Base-by-base conservation (phyloP, 202 grass and related monocot species). In the Hordeum pubiflorum region DNA sequence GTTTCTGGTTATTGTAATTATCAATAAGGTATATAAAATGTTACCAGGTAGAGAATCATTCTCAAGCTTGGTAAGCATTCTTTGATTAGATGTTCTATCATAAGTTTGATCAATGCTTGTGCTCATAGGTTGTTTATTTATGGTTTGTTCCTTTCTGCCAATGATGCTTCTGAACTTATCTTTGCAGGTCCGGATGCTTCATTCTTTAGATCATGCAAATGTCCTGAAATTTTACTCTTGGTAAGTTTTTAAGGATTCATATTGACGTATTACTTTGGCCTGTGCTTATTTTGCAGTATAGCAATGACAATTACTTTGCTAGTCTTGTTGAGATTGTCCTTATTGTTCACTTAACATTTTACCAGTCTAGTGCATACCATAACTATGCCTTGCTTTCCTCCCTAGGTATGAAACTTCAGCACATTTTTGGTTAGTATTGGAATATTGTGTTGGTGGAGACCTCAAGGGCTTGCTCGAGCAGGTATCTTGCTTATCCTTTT, bases 351-450 rank as follows among this genome's bases (percentile, higher is more conserved):
- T 85, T 78, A 65, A 64, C 38, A 38, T 58, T 43, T 38, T 48
- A 46, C 21, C 46, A 58, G 15, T 10, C 20, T 46, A 61, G 7
- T 34, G 33, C 17, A 67, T 58, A 67, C 6, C 58, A 66, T 72
- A 77, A 54, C 78, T n/a, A 85, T 50, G 32, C 32, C 38, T 4
- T 73, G 39, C 26, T 71, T 40, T 23, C n/a, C 67, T 87, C 59
- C 54, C 31, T 58, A 97, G 94, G 94, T 97, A 97, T 7, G 94
- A 97, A 80, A 94, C 94, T 34, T 92, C 91, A 2, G 94, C 94
- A 26, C 94, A 97, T 83, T 90, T 97, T 79, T 93, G 94, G 95
- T 85, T 97, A 52, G 85, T 97, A 39, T 77, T 97, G 74, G 95
- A 97, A 70, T 94, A 94, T 58, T 94, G 95, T 2, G 92, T 97